Percentiles rank a stretch among this genome's conserved stretches.
Conservation (phyloP, 1,284 basidiomycete species). For the Trichosporon sp. region DNA sequence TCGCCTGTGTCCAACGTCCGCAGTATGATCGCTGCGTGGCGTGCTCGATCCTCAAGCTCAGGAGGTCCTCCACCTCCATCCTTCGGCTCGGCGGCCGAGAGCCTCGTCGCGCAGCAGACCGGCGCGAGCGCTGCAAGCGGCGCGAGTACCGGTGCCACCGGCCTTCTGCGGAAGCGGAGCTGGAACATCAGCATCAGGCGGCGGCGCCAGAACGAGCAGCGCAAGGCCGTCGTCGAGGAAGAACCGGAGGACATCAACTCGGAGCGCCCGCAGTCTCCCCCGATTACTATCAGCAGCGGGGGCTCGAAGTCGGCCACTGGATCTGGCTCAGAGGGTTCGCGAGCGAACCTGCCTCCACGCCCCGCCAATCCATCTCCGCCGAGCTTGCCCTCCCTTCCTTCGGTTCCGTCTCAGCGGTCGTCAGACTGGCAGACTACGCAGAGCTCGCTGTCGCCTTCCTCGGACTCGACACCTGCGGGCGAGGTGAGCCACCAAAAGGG, state of each 20-base stretch:
- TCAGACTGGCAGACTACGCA: background rate
- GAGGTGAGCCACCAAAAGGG: slow-evolving; percentile 53
- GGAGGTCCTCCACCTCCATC: background rate
- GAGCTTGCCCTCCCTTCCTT: background rate
- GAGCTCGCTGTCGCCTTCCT: background rate
- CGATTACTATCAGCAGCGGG: background rate
- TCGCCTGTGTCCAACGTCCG: slow-evolving; percentile 49
- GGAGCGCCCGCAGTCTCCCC: background rate
- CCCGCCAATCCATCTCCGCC: background rate
- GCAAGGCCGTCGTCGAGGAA: background rate
- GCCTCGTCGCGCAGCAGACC: slow-evolving; percentile 15
- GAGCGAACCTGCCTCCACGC: background rate
- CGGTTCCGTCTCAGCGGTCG: background rate
- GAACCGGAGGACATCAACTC: slow-evolving; percentile 11
- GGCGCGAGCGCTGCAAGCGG: background rate
- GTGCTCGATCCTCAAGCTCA: slow-evolving; percentile 15
- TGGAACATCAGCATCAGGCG: slow-evolving; percentile 63
- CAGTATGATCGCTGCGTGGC: slow-evolving; percentile 72
- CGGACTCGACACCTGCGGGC: slow-evolving; percentile 30
- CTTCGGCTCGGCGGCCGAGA: background rate
- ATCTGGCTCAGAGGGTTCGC: background rate
- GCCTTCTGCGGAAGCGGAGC: slow-evolving; percentile 32
- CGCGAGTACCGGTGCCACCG: slow-evolving; percentile 44
- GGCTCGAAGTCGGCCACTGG: background rate
- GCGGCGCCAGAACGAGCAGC: slow-evolving; percentile 53